Conservation (phyloP, 2,329 filamentous ascomycete species). For the Albifimbria verrucaria region DNA sequence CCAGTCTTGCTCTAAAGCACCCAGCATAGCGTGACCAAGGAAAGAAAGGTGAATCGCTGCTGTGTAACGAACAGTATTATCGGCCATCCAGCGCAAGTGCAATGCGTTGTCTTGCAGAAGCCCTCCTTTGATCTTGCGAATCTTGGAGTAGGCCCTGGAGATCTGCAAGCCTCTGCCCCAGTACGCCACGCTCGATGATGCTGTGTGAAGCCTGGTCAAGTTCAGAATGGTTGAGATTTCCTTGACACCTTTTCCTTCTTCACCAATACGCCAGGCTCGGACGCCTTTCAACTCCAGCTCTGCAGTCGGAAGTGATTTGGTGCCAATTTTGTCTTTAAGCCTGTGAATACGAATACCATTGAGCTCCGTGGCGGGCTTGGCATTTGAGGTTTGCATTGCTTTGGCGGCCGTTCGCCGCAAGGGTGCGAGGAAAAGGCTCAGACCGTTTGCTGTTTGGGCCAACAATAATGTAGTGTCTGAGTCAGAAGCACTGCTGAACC, state of each 20-base stretch:
- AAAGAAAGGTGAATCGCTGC: conserved; percentile 17
- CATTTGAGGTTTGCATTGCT: neutral
- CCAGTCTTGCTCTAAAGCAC: neutral
- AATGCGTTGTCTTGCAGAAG: conserved; percentile 49
- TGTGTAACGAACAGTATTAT: conserved; percentile 51
- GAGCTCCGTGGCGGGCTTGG: conserved; percentile 35
- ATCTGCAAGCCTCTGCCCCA: conserved; percentile 55
- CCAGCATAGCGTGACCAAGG: neutral
- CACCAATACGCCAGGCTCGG: conserved; percentile 64
- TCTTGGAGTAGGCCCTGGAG: conserved; percentile 54
- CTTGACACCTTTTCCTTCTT: conserved; percentile 62
- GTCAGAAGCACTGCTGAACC: conserved; percentile 35
- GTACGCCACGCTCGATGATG: conserved; percentile 49
- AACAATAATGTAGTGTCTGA: conserved; percentile 57
- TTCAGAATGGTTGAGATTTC: conserved; percentile 68
- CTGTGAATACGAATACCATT: conserved; percentile 68
- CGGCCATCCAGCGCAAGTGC: conserved; percentile 57
- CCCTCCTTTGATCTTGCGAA: conserved; percentile 41
- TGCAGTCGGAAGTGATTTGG: conserved; percentile 66
- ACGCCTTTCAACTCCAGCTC: conserved; percentile 65
- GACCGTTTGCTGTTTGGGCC: conserved; percentile 45
- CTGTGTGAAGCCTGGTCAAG: conserved; percentile 60
- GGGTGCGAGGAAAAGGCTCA: conserved; percentile 57
- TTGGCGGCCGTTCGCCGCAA: conserved; percentile 43
- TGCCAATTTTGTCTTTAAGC: conserved; percentile 71